Base-by-base conservation (phyloP, 768 basidiomycete genomes). In the Cystobasidium onofrii region DNA sequence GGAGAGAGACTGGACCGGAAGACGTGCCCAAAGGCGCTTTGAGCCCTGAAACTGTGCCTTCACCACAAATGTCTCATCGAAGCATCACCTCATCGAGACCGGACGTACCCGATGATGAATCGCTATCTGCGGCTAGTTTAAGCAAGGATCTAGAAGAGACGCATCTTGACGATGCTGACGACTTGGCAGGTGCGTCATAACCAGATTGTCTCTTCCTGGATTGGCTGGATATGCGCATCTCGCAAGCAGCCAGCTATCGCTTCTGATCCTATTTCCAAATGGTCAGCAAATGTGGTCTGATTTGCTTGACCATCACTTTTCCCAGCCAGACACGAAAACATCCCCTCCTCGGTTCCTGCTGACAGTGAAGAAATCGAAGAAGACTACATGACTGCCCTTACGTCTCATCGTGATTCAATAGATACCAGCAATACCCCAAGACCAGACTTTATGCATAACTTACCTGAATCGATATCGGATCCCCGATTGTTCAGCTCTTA, bases 341-440 rank as follows among this genome's bases (percentile, higher is more conserved):
- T 29, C 33, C 29, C 29, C 20, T 6, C 27, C 29, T 34, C 57
- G 57, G 6, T 60, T 34, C 12, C 29, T 34, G 6, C 27, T 29
- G 57, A 60, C 29, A 20, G 25, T 60, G 57, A 60, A 29, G 65
- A 67, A 31, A 43, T 20, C 36, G 69, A 71, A 43, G 69, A 71
- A 44, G 69, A 71, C 36, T 71, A 71, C 69, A 71, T 71, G 69
- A 71, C 69, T 4, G 69, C 69, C 20, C 25, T 29, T 9, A 71
- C 69, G 3, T 71, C 69, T 13, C 69, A 25, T n/a, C 54, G 69
- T 29, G 69, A 71, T 52, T 71, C 69, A 34, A 71, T 71, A 52
- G 69, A 71, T 34, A 67, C 65, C 7, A n/a, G 9, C 20, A 50
- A 50, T 33, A 67, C 39, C 44, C 65, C 27, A 54, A 36, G 29